A percentile compares a stretch with the other conserved stretches of the same genome.
phyloP scores from a whole-genome alignment of 1,284 basidiomycete genomes.

The Trametes hirsuta region DNA sequence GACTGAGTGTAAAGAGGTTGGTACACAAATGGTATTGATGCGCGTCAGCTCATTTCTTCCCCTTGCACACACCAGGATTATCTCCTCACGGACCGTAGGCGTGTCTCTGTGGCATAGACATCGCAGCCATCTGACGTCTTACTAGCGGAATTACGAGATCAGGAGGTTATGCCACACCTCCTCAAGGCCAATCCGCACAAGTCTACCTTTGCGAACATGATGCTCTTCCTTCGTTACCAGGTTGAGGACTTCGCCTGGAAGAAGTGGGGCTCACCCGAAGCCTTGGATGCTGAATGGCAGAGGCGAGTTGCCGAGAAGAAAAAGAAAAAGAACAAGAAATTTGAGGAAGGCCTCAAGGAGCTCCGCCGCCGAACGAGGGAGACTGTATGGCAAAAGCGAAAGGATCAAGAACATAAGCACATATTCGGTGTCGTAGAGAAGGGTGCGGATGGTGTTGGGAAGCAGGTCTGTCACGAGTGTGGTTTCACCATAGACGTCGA shows the following conservation, averaged over 20 bases:
- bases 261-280: constrained; percentile 96
- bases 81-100: constrained; percentile 84
- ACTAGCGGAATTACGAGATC: constrained; percentile 89
- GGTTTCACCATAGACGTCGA: constrained; percentile 89
- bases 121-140: background rate
- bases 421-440: constrained; percentile 67
- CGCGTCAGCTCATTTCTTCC: background rate
- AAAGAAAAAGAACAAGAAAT: constrained; percentile 91
- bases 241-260: constrained; percentile 97
- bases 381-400: constrained; percentile 85
- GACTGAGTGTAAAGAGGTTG: constrained; percentile 96
- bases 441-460: constrained; percentile 54
- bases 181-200: constrained; percentile 97
- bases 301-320: constrained; percentile 83
- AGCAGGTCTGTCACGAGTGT: constrained; percentile 83
- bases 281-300: constrained; percentile 88
- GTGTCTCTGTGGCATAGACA: background rate
- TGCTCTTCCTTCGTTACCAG: constrained; percentile 94
- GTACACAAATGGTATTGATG: constrained; percentile 22
- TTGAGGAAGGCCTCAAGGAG: constrained; percentile 84
- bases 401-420: constrained; percentile 88
- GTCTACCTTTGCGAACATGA: constrained; percentile 98
- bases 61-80: constrained; percentile 64
- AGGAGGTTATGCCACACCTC: constrained; percentile 91
- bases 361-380: constrained; percentile 85